Conservation (phyloP, 306 rosid genomes). For the Glycyrrhiza uralensis region DNA sequence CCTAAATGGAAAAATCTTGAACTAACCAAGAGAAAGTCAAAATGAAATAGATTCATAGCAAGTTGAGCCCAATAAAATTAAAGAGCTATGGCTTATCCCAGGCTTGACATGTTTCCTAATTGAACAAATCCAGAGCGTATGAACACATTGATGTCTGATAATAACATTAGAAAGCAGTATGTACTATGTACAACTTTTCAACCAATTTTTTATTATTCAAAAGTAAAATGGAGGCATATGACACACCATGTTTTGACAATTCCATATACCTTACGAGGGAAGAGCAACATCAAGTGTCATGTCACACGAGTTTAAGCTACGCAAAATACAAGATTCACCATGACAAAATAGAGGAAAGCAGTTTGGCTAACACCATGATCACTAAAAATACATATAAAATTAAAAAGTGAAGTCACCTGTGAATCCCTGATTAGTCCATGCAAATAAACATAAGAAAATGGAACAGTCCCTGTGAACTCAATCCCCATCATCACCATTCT, state of each 20-base stretch:
- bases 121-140: not conserved
- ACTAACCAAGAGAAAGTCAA: not conserved
- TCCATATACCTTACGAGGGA: not conserved
- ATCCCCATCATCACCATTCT: conserved; percentile 99
- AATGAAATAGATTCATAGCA: not conserved
- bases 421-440: conserved; percentile 97
- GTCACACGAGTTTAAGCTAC: not conserved
- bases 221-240: not conserved
- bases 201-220: not conserved
- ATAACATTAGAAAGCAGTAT: not conserved
- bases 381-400: not conserved
- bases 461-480: conserved; percentile 82
- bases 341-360: not conserved
- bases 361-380: not conserved
- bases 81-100: not conserved
- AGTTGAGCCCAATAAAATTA: not conserved
- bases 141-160: not conserved
- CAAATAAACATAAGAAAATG: conserved; percentile 85
- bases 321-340: not conserved
- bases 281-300: not conserved
- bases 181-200: not conserved
- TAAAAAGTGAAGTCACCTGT: conserved; percentile 49
- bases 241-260: not conserved
- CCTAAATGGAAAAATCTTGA: not conserved
- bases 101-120: not conserved